Base-by-base conservation (phyloP, 164 flowering plant species). In the Aristolochia contorta region DNA sequence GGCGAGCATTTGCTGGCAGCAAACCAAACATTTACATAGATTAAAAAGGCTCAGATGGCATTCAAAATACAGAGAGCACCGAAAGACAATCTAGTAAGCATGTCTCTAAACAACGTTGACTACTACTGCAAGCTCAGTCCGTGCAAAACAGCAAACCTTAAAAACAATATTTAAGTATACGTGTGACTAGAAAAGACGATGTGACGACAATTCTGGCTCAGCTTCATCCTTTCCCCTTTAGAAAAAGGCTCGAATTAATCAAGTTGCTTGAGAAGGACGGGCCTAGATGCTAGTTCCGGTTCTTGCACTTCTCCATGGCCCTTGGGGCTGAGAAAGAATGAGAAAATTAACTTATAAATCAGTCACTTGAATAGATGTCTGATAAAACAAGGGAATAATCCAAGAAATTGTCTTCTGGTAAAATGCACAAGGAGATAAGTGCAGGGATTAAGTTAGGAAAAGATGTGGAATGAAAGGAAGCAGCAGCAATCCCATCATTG, bases 231-330 rank as follows among this genome's bases (percentile, higher is more conserved):
- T 37, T 58, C 18, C 43, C 47, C 22, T 20, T 32, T 59, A 25
- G n/a, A 47, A 54, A n/a, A 18, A 63, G 49, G 33, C 62, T 64
- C 50, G 21, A 16, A 45, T 6, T 33, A 14, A 60, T 61, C 56
- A 55, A 52, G 24, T 24, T 14, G 43, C 49, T 33, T 20, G 18
- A 53, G 51, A 54, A 25, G 16, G 43, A 41, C 9, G 54, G 25
- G 50, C 37, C 51, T 67, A 9, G 21, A 8, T 20, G 27, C 78
- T 79, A 81, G 74, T 74, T 73, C n/a, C 72, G 70, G 58, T 68
- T 76, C 67, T 77, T 83, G 81, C 81, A 78, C 63, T 82, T 82
- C 77, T 82, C 84, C 80, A 77, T 80, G 56, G 87, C 85, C 63
- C 87, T 78, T 16, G 89, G 87, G 16, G 93, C 89, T 82, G 81